Conservation (phyloP, 148 eudicot genomes). For the Rhododendron vialii region DNA sequence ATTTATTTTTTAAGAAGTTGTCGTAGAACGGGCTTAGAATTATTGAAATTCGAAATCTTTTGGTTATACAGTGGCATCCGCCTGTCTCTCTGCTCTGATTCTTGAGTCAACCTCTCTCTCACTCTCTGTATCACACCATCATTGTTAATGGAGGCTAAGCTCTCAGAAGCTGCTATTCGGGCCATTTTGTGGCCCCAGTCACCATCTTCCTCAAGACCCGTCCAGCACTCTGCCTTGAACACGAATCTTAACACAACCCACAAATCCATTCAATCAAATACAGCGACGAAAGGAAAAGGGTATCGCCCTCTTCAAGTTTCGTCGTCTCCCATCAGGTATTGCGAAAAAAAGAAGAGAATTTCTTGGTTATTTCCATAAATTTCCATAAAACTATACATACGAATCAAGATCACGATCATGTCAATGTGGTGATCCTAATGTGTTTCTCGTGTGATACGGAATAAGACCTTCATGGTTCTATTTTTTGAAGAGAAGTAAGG, state of each 20-base stretch:
- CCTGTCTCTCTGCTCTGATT: not conserved
- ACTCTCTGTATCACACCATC: not conserved
- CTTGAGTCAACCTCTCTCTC: not conserved
- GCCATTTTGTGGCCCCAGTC: not conserved
- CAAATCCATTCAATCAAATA: not conserved
- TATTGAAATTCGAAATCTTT: too few species aligned
- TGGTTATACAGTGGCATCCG: not conserved
- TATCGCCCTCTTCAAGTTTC: slow-evolving; percentile 21
- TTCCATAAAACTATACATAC: not conserved
- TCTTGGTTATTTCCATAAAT: not conserved
- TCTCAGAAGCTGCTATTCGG: slow-evolving; percentile 10
- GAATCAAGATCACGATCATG: not conserved
- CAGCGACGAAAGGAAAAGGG: slow-evolving; percentile 1
- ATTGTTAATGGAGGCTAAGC: slow-evolving; percentile 16
- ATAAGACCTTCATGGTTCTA: not conserved
- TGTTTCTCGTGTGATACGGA: not conserved
- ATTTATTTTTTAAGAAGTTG: too few species aligned
- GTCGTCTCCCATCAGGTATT: slow-evolving; percentile 14
- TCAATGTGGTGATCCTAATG: not conserved
- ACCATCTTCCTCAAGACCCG: not conserved
- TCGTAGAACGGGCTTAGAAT: too few species aligned
- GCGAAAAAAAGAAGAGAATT: not conserved
- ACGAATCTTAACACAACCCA: not conserved
- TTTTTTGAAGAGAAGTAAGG: too few species aligned
- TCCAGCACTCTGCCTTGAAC: not conserved